Evolutionary conservation across 1,139 yeast species (phyloP).

Genomic region (Sugiyamaella xylanicola): DNA sequence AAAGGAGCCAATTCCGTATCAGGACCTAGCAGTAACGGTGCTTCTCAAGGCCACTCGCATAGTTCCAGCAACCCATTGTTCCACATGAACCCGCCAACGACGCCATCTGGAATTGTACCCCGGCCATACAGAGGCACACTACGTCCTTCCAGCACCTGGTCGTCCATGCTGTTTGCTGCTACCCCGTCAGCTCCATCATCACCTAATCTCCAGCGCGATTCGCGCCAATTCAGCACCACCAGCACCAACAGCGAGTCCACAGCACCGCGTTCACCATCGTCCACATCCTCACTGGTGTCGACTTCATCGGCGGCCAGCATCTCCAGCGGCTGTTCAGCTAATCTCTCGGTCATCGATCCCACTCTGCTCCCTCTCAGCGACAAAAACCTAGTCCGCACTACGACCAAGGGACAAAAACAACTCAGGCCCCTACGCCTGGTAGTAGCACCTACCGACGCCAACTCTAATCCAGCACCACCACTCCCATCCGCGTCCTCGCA

Average conservation of each 20-base stretch:
- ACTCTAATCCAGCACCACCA: constrained; percentile 9
- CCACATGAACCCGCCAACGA: constrained; percentile 13
- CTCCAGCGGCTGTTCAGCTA: constrained; percentile 16
- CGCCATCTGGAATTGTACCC: constrained; percentile 12
- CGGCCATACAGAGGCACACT: constrained; percentile 16
- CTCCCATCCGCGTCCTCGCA: constrained; percentile 12
- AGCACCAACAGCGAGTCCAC: constrained; percentile 8
- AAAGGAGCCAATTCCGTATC: constrained; percentile 11
- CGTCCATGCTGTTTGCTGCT: constrained; percentile 22
- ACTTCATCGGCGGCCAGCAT: constrained; percentile 23
- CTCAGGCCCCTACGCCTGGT: constrained; percentile 29
- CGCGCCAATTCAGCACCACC: constrained; percentile 5
- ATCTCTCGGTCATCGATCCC: constrained; percentile 16
- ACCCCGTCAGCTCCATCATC: background rate
- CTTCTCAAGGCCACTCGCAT: constrained; percentile 10
- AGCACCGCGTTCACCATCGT: constrained; percentile 6
- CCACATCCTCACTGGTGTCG: constrained; percentile 13
- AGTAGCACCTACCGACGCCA: constrained; percentile 16
- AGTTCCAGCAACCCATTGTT: constrained; percentile 17
- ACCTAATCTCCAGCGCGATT: background rate
- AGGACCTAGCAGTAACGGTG: constrained; percentile 1
- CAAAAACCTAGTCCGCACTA: background rate
- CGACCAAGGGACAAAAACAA: constrained; percentile 26
- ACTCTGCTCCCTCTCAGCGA: constrained; percentile 13
- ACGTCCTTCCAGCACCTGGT: constrained; percentile 23